These are phyloP conservation scores for Inga laurina DNA, from an alignment of 306 rosid genomes.

Conservation along the genomic window DNA sequence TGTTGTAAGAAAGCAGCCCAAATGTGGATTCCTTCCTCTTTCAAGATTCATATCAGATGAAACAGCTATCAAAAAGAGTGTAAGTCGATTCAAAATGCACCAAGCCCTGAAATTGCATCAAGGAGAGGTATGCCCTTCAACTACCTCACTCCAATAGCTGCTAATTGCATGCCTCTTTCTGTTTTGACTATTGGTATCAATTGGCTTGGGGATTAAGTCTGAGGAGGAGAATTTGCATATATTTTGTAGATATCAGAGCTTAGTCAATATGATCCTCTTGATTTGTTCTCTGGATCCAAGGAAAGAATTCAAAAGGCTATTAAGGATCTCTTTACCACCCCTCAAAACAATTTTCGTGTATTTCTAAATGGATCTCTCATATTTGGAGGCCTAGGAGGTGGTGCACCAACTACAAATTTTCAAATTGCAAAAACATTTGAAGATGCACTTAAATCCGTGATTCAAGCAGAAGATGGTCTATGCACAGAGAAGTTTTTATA, in stretches of 20 bases:
- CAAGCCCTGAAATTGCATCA: slow-evolving; percentile 84
- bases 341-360: slow-evolving; percentile 95
- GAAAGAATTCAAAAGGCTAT: slow-evolving; percentile 80
- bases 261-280: slow-evolving; percentile 85
- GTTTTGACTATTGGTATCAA: slow-evolving; percentile 24
- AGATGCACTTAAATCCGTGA: slow-evolving; percentile 69
- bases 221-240: slow-evolving; percentile 26
- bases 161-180: slow-evolving; percentile 17
- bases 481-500: slow-evolving; percentile 60
- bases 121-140: slow-evolving; percentile 60
- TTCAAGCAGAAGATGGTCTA: slow-evolving; percentile 58
- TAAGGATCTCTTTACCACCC: slow-evolving; percentile 74
- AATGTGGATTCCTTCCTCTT: slow-evolving; percentile 90
- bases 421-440: slow-evolving; percentile 69
- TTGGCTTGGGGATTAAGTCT: slow-evolving; percentile 29
- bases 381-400: slow-evolving; percentile 85
- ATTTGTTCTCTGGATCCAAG: slow-evolving; percentile 82
- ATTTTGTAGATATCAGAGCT: slow-evolving; percentile 62
- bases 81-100: slow-evolving; percentile 91
- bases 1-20: slow-evolving; percentile 63
- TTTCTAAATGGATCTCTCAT: slow-evolving; percentile 81
- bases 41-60: slow-evolving; percentile 74
- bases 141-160: neutral
- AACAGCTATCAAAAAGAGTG: slow-evolving; percentile 62
- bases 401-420: slow-evolving; percentile 59